These are phyloP conservation scores for Tulasnella sp. DNA, from an alignment of 768 basidiomycete species.

Conservation along the genomic window DNA sequence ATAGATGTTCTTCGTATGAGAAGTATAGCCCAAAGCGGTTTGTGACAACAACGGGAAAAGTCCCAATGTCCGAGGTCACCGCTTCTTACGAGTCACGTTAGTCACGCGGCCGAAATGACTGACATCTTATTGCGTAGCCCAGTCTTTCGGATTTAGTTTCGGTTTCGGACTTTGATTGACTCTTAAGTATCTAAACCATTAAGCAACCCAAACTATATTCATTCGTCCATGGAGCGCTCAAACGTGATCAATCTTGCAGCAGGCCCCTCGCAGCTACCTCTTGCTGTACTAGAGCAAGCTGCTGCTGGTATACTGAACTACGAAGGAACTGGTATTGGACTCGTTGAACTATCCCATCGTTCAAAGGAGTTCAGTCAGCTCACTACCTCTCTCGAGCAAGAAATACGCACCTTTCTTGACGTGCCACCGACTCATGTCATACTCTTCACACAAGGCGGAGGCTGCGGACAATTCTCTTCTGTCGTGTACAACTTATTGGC, in stretches of 20 bases:
- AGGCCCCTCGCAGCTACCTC: slow-evolving; percentile 85
- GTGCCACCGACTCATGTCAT: slow-evolving; percentile 76
- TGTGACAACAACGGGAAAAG: too few species aligned
- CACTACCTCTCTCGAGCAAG: slow-evolving; percentile 45
- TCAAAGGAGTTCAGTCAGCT: slow-evolving; percentile 75
- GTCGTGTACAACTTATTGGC: slow-evolving; percentile 86
- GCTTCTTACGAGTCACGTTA: too few species aligned
- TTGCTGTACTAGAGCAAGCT: slow-evolving; percentile 73
- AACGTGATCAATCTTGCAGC: slow-evolving; percentile 84
- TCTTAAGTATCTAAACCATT: too few species aligned
- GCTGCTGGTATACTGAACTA: slow-evolving; percentile 81
- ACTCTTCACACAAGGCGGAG: slow-evolving; percentile 92
- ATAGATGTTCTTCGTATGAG: too few species aligned
- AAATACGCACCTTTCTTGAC: slow-evolving; percentile 60
- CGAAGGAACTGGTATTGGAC: slow-evolving; percentile 79
- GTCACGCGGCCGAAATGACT: too few species aligned
- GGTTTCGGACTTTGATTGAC: too few species aligned
- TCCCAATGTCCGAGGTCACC: too few species aligned
- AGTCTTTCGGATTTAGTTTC: too few species aligned
- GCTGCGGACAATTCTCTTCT: slow-evolving; percentile 81
- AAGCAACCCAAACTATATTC: too few species aligned
- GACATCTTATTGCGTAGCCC: too few species aligned
- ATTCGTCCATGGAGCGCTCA: slow-evolving; percentile 23
- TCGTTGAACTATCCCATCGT: slow-evolving; percentile 93
- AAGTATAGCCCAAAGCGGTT: too few species aligned